These are phyloP conservation scores for Botrytis pseudocinerea DNA, from an alignment of 2,329 filamentous ascomycete species.

Conservation along the genomic window DNA sequence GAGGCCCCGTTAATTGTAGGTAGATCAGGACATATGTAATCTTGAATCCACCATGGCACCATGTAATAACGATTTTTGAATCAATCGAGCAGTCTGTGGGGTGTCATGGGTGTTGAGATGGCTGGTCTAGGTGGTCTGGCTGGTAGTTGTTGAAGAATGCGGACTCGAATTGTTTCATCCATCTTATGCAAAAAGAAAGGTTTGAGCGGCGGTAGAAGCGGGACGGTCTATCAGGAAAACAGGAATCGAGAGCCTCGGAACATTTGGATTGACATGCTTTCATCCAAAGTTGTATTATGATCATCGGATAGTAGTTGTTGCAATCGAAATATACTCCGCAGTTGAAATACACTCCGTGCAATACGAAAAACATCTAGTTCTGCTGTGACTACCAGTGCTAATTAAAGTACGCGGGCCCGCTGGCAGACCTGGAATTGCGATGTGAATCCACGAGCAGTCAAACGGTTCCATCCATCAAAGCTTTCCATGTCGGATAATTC, in stretches of 20 bases:
- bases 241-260: neutral
- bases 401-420: neutral
- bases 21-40: neutral
- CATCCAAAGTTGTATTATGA: slow-evolving; percentile 4
- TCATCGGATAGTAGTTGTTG: neutral
- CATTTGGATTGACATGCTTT: neutral
- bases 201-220: slow-evolving; percentile 9
- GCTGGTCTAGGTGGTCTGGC: neutral
- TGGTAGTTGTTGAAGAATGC: neutral
- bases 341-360: neutral
- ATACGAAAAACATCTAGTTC: neutral
- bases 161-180: slow-evolving; percentile 12
- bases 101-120: neutral
- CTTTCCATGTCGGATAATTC: neutral
- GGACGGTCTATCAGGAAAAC: neutral
- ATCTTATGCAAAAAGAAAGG: neutral
- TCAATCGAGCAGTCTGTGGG: neutral
- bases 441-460: neutral
- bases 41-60: neutral
- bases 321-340: neutral
- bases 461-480: neutral
- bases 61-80: neutral
- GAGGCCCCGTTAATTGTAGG: neutral
- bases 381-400: neutral
- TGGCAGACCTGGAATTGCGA: neutral